Evolutionary conservation across 495 filamentous ascomycete species (phyloP), one percentile per base, ranked within the genome.

Genomic region (Aspergillus bertholletiae): DNA sequence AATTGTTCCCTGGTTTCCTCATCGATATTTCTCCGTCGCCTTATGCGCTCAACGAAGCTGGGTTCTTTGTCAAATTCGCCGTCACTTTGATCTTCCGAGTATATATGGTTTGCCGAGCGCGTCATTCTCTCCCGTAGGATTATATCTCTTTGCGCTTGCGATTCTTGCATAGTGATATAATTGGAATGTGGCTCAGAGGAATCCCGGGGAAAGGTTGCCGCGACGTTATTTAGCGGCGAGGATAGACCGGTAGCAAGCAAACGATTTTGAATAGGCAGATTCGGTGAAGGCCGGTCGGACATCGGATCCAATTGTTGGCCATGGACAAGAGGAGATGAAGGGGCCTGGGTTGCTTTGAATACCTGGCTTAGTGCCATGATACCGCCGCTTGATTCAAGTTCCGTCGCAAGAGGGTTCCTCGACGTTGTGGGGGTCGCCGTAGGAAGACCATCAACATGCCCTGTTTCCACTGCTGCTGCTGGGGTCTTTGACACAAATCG

Each of bases 201-300:
- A 6, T 75, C 71, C 9, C 70, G 66, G 9, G 62, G 59, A 24
- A 77, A 70, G 13, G 68, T 58, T 6, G 62, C 59, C 11, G 67
- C 66, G 13, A 73, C 43, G 6, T 62, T 50, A 22, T 62, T 63
- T 30, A 68, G 59, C 3, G 79, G 79, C 12, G 79, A 80, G 2
- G 76, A 79, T 0, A 74, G 41, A 17, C 60, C 54, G n/a, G 61
- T 67, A 48, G 64, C 58, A 30, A 76, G 55, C 6, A 70, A 70
- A 9, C 65, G 68, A 15, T 67, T 62, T 47, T 80, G 76, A 11
- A 79, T 71, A 21, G 70, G 71, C 22, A 80, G 60, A 56, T 79
- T 75, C n/a, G 79, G 79, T 1, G 79, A 82, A 9, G 79, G 79
- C 23, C 78, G 74, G 39, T 78, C 76, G 11, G 78, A 80, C 46